A percentile compares a stretch with the other conserved stretches of the same genome.
Conservation (phyloP, 768 basidiomycete species). For the Cubamyces lactineus region DNA sequence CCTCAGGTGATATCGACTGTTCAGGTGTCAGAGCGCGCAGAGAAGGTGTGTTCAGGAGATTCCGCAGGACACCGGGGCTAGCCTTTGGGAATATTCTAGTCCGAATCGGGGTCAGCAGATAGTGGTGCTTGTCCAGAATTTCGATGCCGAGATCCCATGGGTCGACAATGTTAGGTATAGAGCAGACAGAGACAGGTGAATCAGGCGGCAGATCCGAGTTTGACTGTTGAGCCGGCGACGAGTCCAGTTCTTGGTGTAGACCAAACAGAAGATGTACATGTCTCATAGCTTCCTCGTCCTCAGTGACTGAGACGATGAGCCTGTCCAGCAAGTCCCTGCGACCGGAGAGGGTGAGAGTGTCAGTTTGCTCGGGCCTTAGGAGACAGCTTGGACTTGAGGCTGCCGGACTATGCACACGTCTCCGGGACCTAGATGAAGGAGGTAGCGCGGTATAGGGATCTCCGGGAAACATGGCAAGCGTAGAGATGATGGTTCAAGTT, state of each 20-base stretch:
- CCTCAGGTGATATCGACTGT: conserved; percentile 1
- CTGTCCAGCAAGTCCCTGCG: background rate
- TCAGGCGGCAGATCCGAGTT: background rate
- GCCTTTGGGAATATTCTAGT: conserved; percentile 18
- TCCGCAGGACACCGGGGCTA: conserved; percentile 16
- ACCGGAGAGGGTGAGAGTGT: background rate
- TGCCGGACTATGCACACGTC: too few relatives aligned
- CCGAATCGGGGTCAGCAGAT: conserved; percentile 20
- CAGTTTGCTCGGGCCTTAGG: too few relatives aligned
- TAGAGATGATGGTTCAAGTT: background rate
- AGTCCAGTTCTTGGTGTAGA: background rate
- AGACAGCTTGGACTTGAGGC: too few relatives aligned
- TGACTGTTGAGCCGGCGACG: background rate
- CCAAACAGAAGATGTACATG: conserved; percentile 5
- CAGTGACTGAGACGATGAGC: background rate
- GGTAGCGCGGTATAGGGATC: conserved; percentile 8
- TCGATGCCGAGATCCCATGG: background rate
- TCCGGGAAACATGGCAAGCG: background rate
- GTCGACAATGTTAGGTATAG: too few relatives aligned
- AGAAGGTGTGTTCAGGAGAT: conserved; percentile 18
- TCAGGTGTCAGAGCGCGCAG: conserved; percentile 17
- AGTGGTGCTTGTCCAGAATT: conserved; percentile 14
- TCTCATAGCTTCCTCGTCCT: conserved; percentile 1
- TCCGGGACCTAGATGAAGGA: too few relatives aligned
- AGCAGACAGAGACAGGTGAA: background rate